Evolutionary conservation across 129 eudicot genomes (phyloP), one percentile per base, ranked within the genome.

Genomic region (Silybum marianum): DNA sequence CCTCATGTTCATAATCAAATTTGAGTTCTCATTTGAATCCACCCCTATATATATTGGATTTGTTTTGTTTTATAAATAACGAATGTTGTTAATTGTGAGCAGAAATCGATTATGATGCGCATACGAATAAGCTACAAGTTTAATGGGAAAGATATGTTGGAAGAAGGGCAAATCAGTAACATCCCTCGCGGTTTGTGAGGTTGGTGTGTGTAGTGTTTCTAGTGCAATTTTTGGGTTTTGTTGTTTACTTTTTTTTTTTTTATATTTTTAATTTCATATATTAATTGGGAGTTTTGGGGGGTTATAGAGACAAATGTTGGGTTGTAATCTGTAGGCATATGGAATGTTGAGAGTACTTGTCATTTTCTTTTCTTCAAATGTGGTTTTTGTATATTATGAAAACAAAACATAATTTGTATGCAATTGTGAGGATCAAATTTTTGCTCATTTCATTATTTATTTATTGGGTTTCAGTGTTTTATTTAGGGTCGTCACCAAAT

Each of bases 91-190:
- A n/a, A 58, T n/a, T 0, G 42, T 76, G 46, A 81, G 34, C 95
- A 95, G 98, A 95, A 95, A 95, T 81, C 98, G 75, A 85, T 95
- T 69, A 89, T 92, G 51, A 93, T 95, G 99, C 98, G 99, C 60
- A 72, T 95, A 42, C 90, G 99, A 72, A 95, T 95, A 85, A 87
- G 82, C 79, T 95, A 95, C 89, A 95, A 92, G 88, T 69, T 78
- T 85, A 88, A 93, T 39, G 82, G 84, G 81, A 89, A 92, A 88
- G 99, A 95, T 79, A 86, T 87, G 77, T 73, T 92, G 82, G 99
- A 95, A 88, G 90, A 92, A 88, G 98, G 99, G 66, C 98, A 92
- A 86, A 88, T 95, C 89, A 91, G 78, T 86, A 95, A 90, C 81
- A 89, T 95, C 89, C 99, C 98, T 32, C 93, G 82, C 48, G 94